These are phyloP conservation scores for Citrus inodora DNA, from an alignment of 345 rosid species.

Conservation along the genomic window DNA sequence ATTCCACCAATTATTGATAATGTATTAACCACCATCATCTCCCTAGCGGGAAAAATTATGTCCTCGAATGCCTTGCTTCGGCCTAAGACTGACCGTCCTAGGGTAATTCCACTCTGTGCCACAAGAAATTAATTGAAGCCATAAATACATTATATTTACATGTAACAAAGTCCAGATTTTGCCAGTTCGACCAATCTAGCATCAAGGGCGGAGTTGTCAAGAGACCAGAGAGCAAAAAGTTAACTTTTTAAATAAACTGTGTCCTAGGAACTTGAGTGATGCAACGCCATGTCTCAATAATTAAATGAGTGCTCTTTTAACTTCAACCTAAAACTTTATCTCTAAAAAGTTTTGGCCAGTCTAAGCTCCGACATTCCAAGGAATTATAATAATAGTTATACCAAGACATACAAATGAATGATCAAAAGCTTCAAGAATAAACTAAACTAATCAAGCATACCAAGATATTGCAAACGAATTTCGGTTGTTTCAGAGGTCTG, in stretches of 20 bases:
- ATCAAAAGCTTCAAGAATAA: neutral
- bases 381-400: neutral
- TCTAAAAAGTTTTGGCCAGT: neutral
- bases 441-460: constrained; percentile 2
- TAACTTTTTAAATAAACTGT: no score
- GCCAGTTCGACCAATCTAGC: neutral
- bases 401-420: neutral
- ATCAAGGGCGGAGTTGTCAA: neutral
- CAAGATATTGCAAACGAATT: constrained; percentile 27
- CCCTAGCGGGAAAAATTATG: constrained; percentile 10
- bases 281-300: no score
- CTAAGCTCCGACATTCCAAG: neutral
- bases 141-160: neutral
- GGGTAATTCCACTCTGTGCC: constrained; percentile 20
- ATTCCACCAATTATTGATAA: neutral
- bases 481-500: constrained; percentile 27
- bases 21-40: neutral
- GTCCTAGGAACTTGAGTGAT: no score
- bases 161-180: neutral
- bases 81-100: constrained; percentile 29
- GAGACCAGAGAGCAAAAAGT: neutral
- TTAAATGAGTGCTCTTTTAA: no score
- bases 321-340: no score
- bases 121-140: neutral
- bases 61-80: neutral